Conservation (phyloP, 2,329 filamentous ascomycete species). For the Alternaria angustiovoidea region DNA sequence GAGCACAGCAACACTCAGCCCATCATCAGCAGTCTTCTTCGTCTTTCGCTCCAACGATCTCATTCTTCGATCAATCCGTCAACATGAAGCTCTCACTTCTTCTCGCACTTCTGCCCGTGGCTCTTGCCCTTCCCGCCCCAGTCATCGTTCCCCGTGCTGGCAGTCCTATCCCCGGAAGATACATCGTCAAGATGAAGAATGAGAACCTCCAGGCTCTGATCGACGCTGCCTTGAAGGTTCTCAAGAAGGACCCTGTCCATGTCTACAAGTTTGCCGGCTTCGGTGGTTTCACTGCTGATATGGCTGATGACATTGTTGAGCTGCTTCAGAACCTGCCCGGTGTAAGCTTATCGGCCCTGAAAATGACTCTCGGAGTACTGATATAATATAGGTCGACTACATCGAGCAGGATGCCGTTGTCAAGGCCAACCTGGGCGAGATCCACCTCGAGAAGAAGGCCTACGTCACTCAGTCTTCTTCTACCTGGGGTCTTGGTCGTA, state of each 20-base stretch:
- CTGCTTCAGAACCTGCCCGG: slow-evolving; percentile 40
- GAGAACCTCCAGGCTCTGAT: slow-evolving; percentile 39
- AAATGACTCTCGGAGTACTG: neutral
- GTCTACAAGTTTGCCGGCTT: slow-evolving; percentile 51
- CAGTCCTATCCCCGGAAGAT: slow-evolving; percentile 52
- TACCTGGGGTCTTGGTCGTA: slow-evolving; percentile 54
- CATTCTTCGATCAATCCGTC: slow-evolving; percentile 24
- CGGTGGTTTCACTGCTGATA: slow-evolving; percentile 51
- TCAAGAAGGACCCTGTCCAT: slow-evolving; percentile 42
- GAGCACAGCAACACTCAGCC: slow-evolving; percentile 34
- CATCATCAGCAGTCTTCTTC: slow-evolving; percentile 25
- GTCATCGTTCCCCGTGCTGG: slow-evolving; percentile 50
- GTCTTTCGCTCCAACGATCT: slow-evolving; percentile 23
- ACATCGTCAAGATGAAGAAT: slow-evolving; percentile 58
- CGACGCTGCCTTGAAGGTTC: slow-evolving; percentile 35
- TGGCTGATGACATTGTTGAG: slow-evolving; percentile 41
- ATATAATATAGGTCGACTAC: slow-evolving; percentile 44
- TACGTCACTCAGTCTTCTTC: slow-evolving; percentile 50
- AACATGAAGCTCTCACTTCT: slow-evolving; percentile 52
- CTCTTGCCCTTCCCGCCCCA: slow-evolving; percentile 49
- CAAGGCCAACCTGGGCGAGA: slow-evolving; percentile 35
- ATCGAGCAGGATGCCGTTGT: slow-evolving; percentile 53
- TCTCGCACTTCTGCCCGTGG: slow-evolving; percentile 50
- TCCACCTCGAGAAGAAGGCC: slow-evolving; percentile 41
- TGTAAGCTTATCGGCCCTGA: slow-evolving; percentile 24